Base-by-base conservation (phyloP, 116 monocot genomes). In the Iris pallida region DNA sequence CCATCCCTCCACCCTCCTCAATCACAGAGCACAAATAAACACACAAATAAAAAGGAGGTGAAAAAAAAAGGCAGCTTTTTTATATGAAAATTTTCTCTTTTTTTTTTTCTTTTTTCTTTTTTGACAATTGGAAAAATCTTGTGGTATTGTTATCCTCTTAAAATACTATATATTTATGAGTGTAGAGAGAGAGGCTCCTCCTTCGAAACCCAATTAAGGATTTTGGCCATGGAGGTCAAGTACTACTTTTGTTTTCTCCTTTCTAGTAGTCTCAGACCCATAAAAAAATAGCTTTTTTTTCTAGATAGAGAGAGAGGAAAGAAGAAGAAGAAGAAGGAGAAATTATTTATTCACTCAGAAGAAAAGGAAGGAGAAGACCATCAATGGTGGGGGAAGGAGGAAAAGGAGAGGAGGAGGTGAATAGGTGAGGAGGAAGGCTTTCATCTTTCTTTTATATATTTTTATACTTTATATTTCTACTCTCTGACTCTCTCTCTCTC, bases 1-100 rank as follows among this genome's bases (percentile, higher is more conserved):
- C 96, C 96, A 96, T 96, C 60, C 44, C 61, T 61, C 64, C 55
- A 20, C 49, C 45, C 55, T 57, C 53, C 53, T 49, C 44, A 76
- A 16, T 59, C 53, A 55, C 53, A 54, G 16, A 63, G 18, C 42
- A 56, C 14, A 19, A 57, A 55, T n/a, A 47, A 63, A 52, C 7
- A 43, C 56, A 52, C 7, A 43, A 41, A 57, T 57, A 55, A 57
- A 68, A 59, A 44, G 17, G 64, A 73, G 49, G 57, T 14, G 13
- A 59, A 64, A 47, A 67, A 63, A 63, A 66, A 15, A 68, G 55
- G 53, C 53, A 57, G 48, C 58, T 67, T 43, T 42, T n/a, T 47
- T 73, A 41, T 64, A 20, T 57, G 41, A 30, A 20, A 48, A 53
- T 61, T 44, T 45, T 15, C 13, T 43, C 42, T 9, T 41, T n/a